Conservation (phyloP, 2,329 filamentous ascomycete species). For the Sporothrix pallida region DNA sequence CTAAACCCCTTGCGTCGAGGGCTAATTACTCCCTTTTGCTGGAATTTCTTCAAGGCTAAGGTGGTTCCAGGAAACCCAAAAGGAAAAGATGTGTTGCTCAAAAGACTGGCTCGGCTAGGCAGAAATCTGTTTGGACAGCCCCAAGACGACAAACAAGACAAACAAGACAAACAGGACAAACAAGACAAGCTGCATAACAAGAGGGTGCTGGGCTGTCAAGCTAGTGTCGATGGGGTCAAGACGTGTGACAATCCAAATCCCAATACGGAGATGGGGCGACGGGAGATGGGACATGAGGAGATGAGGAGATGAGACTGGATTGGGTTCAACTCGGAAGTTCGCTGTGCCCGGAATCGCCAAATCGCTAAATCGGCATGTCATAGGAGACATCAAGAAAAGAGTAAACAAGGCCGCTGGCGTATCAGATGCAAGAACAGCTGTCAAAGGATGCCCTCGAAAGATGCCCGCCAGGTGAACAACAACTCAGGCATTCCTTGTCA, state of each 20-base stretch:
- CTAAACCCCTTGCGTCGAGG: conserved; percentile 4
- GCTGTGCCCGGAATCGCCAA: too few relatives aligned
- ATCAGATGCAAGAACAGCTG: not conserved
- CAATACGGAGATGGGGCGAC: not conserved
- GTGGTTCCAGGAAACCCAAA: not conserved
- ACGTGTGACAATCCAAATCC: not conserved
- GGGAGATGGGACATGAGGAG: not conserved
- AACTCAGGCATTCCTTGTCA: not conserved
- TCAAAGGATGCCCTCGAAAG: not conserved
- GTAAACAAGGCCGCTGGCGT: not conserved
- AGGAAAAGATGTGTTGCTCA: too few relatives aligned
- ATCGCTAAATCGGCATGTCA: not conserved
- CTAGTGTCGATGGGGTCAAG: not conserved
- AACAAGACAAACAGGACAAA: not conserved
- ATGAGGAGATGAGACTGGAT: too few relatives aligned
- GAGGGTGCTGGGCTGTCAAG: conserved; percentile 9
- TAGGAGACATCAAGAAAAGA: not conserved
- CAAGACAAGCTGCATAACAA: conserved; percentile 14
- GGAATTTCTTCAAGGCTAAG: conserved; percentile 24
- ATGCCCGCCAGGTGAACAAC: too few relatives aligned
- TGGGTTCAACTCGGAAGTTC: too few relatives aligned
- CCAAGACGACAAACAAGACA: too few relatives aligned
- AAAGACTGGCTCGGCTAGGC: not conserved
- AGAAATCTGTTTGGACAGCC: not conserved
- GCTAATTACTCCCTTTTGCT: conserved; percentile 22